Evolutionary conservation across 164 flowering plant genomes (phyloP).

Genomic region (Chimonanthus salicifolius): DNA sequence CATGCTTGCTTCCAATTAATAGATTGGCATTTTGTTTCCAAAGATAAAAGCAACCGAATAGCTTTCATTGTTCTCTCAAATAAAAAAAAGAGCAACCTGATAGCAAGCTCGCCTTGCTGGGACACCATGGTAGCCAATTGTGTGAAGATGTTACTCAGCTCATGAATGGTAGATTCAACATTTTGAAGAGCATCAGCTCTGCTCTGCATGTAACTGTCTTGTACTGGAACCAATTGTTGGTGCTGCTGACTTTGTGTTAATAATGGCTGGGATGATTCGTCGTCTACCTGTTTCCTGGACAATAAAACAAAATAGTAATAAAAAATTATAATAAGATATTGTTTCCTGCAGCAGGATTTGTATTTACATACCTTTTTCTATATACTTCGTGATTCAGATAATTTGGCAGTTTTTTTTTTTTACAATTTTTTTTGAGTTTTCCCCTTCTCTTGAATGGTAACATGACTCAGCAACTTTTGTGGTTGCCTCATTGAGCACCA

Average conservation of each 20-base stretch:
- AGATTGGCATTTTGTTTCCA: no score
- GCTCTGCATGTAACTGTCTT: slow-evolving; percentile 96
- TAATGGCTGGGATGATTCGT: slow-evolving; percentile 63
- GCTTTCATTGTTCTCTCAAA: background rate
- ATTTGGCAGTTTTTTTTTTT: no score
- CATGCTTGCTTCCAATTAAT: background rate
- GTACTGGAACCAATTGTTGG: slow-evolving; percentile 80
- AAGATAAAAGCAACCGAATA: no score
- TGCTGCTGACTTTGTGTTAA: slow-evolving; percentile 41
- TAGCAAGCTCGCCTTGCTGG: slow-evolving; percentile 96
- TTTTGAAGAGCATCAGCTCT: slow-evolving; percentile 98
- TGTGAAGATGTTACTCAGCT: slow-evolving; percentile 77
- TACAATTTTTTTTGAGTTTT: no score
- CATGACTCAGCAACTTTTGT: no score
- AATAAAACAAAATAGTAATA: background rate
- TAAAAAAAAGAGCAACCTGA: slow-evolving; percentile 40
- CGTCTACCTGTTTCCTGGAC: slow-evolving; percentile 62
- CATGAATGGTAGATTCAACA: slow-evolving; percentile 96
- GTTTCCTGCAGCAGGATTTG: background rate
- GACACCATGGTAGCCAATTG: slow-evolving; percentile 97
- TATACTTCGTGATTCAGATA: no score
- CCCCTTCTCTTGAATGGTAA: no score
- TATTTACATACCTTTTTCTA: background rate
- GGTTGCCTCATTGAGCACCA: no score
- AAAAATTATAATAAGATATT: no score